Conservation (phyloP, 176 grass and related monocot genomes). For the Triticum urartu region DNA sequence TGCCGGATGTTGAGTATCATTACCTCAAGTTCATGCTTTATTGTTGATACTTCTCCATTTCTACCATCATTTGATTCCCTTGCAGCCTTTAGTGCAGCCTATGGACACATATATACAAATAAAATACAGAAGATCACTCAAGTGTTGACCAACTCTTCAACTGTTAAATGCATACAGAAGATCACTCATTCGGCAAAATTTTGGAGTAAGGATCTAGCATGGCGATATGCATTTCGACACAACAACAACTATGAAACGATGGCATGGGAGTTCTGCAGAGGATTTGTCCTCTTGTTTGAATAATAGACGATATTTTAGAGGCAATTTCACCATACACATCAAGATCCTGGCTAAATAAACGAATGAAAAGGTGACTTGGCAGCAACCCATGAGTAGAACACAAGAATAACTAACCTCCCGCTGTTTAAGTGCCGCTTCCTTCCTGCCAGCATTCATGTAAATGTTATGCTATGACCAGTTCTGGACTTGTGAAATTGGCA, state of each 20-base stretch:
- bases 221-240: background rate
- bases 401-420: slow-evolving; percentile 74
- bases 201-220: slow-evolving; percentile 26
- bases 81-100: slow-evolving; percentile 85
- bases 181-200: slow-evolving; percentile 1
- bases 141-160: background rate
- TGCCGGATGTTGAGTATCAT: slow-evolving; percentile 10
- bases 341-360: slow-evolving; percentile 24
- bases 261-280: background rate
- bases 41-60: slow-evolving; percentile 69
- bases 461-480: slow-evolving; percentile 38
- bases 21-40: slow-evolving; percentile 90
- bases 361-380: slow-evolving; percentile 20
- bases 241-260: background rate
- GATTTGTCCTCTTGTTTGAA: slow-evolving; percentile 7
- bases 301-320: background rate
- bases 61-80: slow-evolving; percentile 88
- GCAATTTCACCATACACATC: background rate
- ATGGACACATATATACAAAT: background rate
- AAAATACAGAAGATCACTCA: slow-evolving; percentile 18
- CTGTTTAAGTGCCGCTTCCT: slow-evolving; percentile 94
- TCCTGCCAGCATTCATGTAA: slow-evolving; percentile 63
- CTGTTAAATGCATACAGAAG: slow-evolving; percentile 23
- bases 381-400: background rate
- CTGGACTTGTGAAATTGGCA: slow-evolving; percentile 28